Conservation (phyloP, 345 rosid genomes). For the Jatropha curcas region DNA sequence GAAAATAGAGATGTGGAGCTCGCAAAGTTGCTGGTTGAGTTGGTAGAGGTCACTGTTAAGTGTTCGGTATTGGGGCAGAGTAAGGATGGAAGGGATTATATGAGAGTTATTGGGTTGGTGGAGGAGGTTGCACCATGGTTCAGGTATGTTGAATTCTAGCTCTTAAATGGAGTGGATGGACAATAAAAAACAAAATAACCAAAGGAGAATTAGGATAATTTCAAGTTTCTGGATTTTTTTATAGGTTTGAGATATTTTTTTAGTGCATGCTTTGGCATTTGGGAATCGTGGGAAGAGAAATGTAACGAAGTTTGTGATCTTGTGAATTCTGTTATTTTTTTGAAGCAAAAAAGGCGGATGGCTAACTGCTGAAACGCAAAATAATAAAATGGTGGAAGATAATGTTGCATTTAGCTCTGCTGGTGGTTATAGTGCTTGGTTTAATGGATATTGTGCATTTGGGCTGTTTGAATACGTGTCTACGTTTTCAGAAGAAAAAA, state of each 20-base stretch:
- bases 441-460: no score
- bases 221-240: neutral
- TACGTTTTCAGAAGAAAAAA: no score
- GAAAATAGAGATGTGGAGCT: slow-evolving; percentile 46
- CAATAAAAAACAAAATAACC: neutral
- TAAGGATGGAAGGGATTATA: slow-evolving; percentile 39
- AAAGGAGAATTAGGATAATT: neutral
- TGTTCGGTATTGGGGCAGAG: slow-evolving; percentile 48
- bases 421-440: no score
- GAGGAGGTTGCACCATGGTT: slow-evolving; percentile 71
- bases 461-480: neutral
- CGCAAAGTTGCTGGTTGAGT: slow-evolving; percentile 53
- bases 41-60: slow-evolving; percentile 48
- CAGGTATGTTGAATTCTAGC: slow-evolving; percentile 48
- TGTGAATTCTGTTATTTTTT: neutral
- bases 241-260: neutral
- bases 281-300: neutral
- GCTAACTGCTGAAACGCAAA: no score
- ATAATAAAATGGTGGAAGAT: neutral
- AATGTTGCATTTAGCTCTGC: neutral
- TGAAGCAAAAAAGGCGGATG: neutral
- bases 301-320: neutral
- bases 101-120: slow-evolving; percentile 44
- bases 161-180: no score
- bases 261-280: neutral